Conservation (phyloP, 345 rosid species). For the Hibiscus mutabilis region DNA sequence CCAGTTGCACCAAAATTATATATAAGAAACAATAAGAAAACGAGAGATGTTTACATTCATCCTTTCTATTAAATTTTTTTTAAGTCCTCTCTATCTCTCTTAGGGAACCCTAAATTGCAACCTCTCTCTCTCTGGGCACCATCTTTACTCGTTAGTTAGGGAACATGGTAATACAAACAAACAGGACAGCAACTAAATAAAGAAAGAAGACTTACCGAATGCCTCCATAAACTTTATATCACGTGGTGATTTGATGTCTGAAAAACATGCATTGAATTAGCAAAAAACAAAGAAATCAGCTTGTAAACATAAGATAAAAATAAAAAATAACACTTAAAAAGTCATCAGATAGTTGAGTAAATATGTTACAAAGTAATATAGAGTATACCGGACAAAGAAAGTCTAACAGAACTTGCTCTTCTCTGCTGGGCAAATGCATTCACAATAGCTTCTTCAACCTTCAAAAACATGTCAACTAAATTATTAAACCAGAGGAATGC, state of each 20-base stretch:
- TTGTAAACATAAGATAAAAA: neutral
- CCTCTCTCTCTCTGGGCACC: neutral
- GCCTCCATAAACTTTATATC: conserved; percentile 81
- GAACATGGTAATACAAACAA: neutral
- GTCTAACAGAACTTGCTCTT: conserved; percentile 59
- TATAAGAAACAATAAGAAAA: neutral
- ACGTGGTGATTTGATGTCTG: conserved; percentile 79
- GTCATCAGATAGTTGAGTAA: neutral
- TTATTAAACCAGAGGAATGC: conserved; percentile 8
- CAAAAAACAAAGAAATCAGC: neutral
- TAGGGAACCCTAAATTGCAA: neutral
- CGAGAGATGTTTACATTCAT: neutral
- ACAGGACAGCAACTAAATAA: neutral
- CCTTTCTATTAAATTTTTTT: neutral
- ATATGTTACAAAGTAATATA: neutral
- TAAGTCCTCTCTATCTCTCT: neutral
- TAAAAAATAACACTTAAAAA: neutral
- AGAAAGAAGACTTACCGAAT: conserved; percentile 52
- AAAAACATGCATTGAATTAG: conserved; percentile 13
- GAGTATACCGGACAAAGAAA: conserved; percentile 55
- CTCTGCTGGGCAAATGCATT: conserved; percentile 71
- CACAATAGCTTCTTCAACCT: conserved; percentile 91
- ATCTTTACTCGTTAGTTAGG: neutral
- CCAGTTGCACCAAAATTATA: neutral
- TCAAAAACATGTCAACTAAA: conserved; percentile 16